These are phyloP conservation scores for Salvia rosmarinus DNA, from an alignment of 257 asterid species.

Conservation along the genomic window DNA sequence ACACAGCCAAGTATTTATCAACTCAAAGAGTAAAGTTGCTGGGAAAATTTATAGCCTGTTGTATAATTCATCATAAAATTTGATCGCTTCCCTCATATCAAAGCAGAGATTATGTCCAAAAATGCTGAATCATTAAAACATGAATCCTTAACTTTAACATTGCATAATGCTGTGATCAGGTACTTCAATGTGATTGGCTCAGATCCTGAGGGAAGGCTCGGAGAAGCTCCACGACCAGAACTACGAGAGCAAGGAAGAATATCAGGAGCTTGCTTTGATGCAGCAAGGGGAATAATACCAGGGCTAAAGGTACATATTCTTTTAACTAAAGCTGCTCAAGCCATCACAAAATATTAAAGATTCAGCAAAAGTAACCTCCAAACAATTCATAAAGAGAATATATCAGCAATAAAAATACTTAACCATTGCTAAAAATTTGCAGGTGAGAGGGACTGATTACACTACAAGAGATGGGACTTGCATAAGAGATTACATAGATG, in stretches of 20 bases:
- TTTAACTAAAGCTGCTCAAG: neutral
- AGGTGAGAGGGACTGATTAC: conserved; percentile 52
- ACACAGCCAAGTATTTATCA: neutral
- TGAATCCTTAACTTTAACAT: neutral
- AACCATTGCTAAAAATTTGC: neutral
- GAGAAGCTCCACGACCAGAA: conserved; percentile 58
- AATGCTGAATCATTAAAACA: neutral
- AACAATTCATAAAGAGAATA: too few relatives aligned
- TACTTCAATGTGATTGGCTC: conserved; percentile 55
- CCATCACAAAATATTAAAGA: neutral
- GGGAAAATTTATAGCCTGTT: neutral
- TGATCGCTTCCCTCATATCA: neutral
- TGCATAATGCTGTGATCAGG: conserved; percentile 30
- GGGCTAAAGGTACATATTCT: conserved; percentile 40
- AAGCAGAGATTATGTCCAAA: neutral
- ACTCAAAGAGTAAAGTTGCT: neutral
- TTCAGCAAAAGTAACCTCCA: too few relatives aligned
- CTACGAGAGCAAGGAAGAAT: conserved; percentile 54
- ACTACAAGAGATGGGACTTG: conserved; percentile 51
- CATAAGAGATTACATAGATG: conserved; percentile 51
- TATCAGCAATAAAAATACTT: too few relatives aligned
- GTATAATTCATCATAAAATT: neutral
- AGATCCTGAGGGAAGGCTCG: conserved; percentile 50
- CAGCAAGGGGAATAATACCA: conserved; percentile 49
- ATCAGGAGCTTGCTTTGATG: conserved; percentile 56